Evolutionary conservation across 2,329 filamentous ascomycete species (phyloP), one percentile per base, ranked within the genome.

Genomic region (Fusarium sp.): DNA sequence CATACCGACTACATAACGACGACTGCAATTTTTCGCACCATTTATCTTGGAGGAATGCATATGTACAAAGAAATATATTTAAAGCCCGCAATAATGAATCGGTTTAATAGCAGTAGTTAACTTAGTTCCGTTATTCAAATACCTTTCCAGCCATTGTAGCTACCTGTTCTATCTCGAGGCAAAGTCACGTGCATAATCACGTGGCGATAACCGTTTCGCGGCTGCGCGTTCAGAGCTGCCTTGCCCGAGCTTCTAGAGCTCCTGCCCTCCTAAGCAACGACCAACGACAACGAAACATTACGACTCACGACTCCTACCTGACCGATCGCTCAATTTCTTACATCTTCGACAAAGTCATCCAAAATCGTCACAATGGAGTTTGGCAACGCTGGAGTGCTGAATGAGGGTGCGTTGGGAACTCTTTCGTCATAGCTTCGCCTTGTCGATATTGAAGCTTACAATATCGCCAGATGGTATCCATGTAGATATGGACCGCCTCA

Each of bases 401-500:
- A 87, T 74, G 88, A 90, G 84, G 89, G 89, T 90, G 80, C 72
- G 78, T 74, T 53, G 50, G 59, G 47, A 69, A 64, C 69, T 69
- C 55, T 67, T 69, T 68, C 63, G 67, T 68, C 65, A 72, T 72
- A 65, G 64, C 50, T 55, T 65, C 56, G 59, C 56, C 59, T 57
- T 30, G 54, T 59, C 41, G 63, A 60, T 45, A 61, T 56, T 55
- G 72, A 66, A 72, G 71, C 75, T 76, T 56, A 75, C 65, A 30
- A 59, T 55, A 55, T 46, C 41, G 58, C 49, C 77, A 98, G 96
- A 99, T 94, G 96, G 96, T 80, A 98, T 99, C 80, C 96, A 99
- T 82, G 87, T 99, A 76, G 96, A 99, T 80, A 99, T 99, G 96
- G 93, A 98, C 78, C 92, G 96, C 79, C 85, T 99, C 82, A 99